phyloP scores from a whole-genome alignment of 345 rosid genomes.

The Citrus mangshanensis region DNA sequence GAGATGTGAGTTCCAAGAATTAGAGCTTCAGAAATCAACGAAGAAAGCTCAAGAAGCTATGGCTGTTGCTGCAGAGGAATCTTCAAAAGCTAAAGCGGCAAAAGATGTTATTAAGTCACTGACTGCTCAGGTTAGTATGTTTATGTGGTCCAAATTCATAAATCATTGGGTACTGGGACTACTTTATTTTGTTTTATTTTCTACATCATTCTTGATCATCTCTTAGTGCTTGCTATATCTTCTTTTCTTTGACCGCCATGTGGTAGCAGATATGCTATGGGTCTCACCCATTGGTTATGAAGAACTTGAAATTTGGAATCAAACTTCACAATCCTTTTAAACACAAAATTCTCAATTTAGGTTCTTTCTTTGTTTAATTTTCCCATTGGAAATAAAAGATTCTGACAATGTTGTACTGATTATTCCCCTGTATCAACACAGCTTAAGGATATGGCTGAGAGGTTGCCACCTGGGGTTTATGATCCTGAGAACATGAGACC shows the following conservation, averaged over 20 bases:
- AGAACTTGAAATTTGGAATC: neutral
- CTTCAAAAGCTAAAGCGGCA: slow-evolving; percentile 82
- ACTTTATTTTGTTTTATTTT: neutral
- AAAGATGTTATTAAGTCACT: slow-evolving; percentile 95
- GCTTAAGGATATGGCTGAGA: slow-evolving; percentile 92
- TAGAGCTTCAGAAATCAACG: slow-evolving; percentile 73
- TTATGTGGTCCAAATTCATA: slow-evolving; percentile 3
- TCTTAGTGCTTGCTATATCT: neutral
- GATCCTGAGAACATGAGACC: slow-evolving; percentile 50
- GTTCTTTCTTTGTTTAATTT: neutral
- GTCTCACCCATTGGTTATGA: neutral
- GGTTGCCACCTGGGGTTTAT: slow-evolving; percentile 66
- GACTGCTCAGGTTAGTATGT: slow-evolving; percentile 71
- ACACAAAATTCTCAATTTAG: neutral
- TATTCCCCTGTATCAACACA: slow-evolving; percentile 29
- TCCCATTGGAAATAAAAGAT: neutral
- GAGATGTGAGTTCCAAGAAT: slow-evolving; percentile 82
- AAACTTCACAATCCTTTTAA: neutral
- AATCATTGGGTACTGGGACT: neutral
- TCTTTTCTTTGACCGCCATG: neutral
- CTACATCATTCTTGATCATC: neutral
- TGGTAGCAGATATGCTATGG: neutral
- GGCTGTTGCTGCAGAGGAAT: slow-evolving; percentile 69
- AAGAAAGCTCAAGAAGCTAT: slow-evolving; percentile 83
- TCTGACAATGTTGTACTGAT: neutral